phyloP scores from a whole-genome alignment of 164 flowering plant species.

The Liquidambar formosana region DNA sequence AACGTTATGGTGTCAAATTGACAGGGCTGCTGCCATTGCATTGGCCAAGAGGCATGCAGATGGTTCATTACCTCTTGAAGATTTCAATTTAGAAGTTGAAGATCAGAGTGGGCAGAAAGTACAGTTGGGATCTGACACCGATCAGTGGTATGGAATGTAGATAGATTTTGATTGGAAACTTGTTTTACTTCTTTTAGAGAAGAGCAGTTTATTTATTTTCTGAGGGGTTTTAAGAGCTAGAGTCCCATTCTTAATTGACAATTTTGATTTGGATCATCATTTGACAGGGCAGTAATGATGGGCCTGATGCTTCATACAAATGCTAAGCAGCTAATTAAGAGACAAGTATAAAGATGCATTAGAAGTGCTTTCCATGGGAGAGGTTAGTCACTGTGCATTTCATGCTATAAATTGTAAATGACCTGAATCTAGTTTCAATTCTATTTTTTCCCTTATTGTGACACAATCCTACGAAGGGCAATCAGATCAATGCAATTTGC shows the following conservation, averaged over 20 bases:
- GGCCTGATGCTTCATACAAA: conserved; percentile 91
- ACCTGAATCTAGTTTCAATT: not conserved
- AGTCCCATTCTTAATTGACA: not conserved
- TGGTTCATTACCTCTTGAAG: conserved; percentile 76
- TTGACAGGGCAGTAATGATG: conserved; percentile 87
- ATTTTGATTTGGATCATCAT: conserved; percentile 1
- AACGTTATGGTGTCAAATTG: conserved; percentile 4
- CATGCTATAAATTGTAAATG: not conserved
- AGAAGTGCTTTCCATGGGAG: conserved; percentile 92
- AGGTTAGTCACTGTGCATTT: conserved; percentile 48
- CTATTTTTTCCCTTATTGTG: not conserved
- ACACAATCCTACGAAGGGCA: not conserved
- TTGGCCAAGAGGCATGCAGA: conserved; percentile 72
- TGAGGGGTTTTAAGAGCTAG: not conserved
- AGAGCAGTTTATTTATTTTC: not conserved
- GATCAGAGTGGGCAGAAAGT: conserved; percentile 85
- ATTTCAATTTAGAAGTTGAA: conserved; percentile 81
- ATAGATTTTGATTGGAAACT: not conserved
- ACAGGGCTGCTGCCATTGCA: conserved; percentile 76
- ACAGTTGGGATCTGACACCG: conserved; percentile 77
- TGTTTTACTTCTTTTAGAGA: no score
- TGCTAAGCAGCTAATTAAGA: conserved; percentile 62
- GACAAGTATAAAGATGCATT: conserved; percentile 75
- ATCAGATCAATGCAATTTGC: not conserved
- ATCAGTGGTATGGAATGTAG: conserved; percentile 56